phyloP scores from a whole-genome alignment of 768 basidiomycete genomes.

The Suillus weaverae region DNA sequence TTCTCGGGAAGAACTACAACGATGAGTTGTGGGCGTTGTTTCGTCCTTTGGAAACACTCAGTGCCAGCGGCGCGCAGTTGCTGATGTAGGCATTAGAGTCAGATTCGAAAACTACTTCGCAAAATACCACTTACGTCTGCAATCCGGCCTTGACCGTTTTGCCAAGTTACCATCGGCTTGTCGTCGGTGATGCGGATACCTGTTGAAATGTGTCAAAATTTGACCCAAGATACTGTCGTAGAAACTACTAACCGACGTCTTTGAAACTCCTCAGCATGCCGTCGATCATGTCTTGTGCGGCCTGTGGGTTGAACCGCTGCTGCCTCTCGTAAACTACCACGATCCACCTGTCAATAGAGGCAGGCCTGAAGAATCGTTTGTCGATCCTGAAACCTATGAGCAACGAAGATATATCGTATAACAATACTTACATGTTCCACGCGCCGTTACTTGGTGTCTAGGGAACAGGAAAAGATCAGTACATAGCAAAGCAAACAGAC shows the following conservation, averaged over 20 bases:
- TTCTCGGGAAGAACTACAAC: conserved; percentile 73
- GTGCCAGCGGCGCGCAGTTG: conserved; percentile 54
- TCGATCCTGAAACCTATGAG: conserved; percentile 52
- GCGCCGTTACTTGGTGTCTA: conserved; percentile 65
- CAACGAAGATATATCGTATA: conserved; percentile 1
- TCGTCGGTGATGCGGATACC: conserved; percentile 57
- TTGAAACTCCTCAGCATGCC: conserved; percentile 50
- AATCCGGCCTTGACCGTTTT: conserved; percentile 59
- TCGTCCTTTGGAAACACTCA: conserved; percentile 41
- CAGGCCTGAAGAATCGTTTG: conserved; percentile 65
- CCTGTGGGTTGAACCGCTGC: conserved; percentile 51
- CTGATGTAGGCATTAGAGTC: conserved; percentile 21
- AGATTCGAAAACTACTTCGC: background rate
- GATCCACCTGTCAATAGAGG: conserved; percentile 55
- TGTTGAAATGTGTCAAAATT: conserved; percentile 23
- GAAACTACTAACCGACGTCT: conserved; percentile 56
- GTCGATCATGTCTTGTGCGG: conserved; percentile 53
- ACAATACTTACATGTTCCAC: conserved; percentile 69
- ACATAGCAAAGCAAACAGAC: background rate
- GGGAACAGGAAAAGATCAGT: conserved; percentile 8
- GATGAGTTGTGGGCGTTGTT: conserved; percentile 53
- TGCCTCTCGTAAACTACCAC: conserved; percentile 67
- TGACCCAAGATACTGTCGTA: background rate
- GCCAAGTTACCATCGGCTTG: conserved; percentile 49
- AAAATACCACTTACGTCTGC: conserved; percentile 35